These are phyloP conservation scores for Aspergillus pseudoterreus DNA, from an alignment of 2,329 filamentous ascomycete species.

Conservation along the genomic window DNA sequence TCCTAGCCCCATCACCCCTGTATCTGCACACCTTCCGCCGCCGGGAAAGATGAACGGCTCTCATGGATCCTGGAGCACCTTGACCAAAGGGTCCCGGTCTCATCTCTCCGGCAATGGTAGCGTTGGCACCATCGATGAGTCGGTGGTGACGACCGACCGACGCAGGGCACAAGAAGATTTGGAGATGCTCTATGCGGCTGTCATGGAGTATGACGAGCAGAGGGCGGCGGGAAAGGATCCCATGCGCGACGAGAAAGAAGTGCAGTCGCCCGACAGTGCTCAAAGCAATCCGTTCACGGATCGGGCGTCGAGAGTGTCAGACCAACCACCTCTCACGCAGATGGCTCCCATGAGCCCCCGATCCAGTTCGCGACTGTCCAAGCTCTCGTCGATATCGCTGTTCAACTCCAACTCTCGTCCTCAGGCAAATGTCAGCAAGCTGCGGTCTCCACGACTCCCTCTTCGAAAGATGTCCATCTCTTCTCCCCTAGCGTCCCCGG, in stretches of 20 bases:
- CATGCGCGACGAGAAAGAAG: slow-evolving; percentile 12
- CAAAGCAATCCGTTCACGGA: slow-evolving; percentile 27
- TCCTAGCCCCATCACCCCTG: slow-evolving; percentile 33
- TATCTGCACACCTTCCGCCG: slow-evolving; percentile 29
- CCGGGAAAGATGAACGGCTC: slow-evolving; percentile 35
- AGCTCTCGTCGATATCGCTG: slow-evolving; percentile 38
- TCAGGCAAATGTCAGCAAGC: slow-evolving; percentile 38
- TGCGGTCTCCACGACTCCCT: slow-evolving; percentile 39
- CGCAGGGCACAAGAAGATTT: slow-evolving; percentile 75
- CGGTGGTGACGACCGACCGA: slow-evolving; percentile 70
- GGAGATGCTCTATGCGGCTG: slow-evolving; percentile 85
- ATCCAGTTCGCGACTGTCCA: slow-evolving; percentile 35
- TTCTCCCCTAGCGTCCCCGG: slow-evolving; percentile 48
- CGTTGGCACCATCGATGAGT: slow-evolving; percentile 70
- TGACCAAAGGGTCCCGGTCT: slow-evolving; percentile 30
- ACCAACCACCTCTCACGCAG: slow-evolving; percentile 15
- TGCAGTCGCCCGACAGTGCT: slow-evolving; percentile 22
- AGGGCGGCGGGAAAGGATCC: slow-evolving; percentile 27
- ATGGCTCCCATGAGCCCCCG: slow-evolving; percentile 27
- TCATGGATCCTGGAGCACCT: slow-evolving; percentile 37
- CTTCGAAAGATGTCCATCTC: slow-evolving; percentile 58
- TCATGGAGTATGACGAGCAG: slow-evolving; percentile 77
- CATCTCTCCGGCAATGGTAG: slow-evolving; percentile 53
- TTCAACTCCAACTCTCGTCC: slow-evolving; percentile 39
- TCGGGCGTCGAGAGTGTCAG: slow-evolving; percentile 23